phyloP scores from a whole-genome alignment of 2,329 filamentous ascomycete genomes.

The Xylaria sp. region DNA sequence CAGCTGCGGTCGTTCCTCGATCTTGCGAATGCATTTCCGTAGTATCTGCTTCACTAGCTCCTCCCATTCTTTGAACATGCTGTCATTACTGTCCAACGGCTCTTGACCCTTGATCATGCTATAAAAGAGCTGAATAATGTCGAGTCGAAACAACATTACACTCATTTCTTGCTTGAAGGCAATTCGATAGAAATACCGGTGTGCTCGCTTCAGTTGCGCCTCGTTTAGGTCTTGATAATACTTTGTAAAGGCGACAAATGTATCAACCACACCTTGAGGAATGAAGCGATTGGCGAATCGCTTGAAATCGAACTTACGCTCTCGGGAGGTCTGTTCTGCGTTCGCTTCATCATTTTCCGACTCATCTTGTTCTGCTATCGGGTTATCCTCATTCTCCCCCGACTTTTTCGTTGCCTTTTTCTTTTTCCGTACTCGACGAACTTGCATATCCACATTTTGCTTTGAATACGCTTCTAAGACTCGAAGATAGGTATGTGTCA shows the following conservation, averaged over 20 bases:
- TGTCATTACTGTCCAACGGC: constrained; percentile 72
- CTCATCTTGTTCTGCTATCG: constrained; percentile 71
- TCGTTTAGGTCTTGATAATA: constrained; percentile 84
- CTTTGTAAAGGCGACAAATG: constrained; percentile 81
- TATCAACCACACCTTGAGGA: constrained; percentile 86
- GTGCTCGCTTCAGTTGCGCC: constrained; percentile 86
- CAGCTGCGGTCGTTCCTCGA: constrained; percentile 85
- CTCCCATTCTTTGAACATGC: constrained; percentile 89
- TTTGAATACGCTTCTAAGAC: constrained; percentile 95
- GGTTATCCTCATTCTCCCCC: constrained; percentile 57
- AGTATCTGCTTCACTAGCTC: constrained; percentile 87
- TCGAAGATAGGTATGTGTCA: constrained; percentile 89
- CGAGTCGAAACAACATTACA: constrained; percentile 87
- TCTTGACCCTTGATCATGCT: constrained; percentile 91
- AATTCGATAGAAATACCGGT: constrained; percentile 92
- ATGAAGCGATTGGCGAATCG: constrained; percentile 84
- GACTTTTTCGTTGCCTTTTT: constrained; percentile 69
- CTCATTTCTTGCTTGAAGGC: constrained; percentile 95
- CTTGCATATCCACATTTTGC: constrained; percentile 92
- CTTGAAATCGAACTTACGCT: constrained; percentile 94
- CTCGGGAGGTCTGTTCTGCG: constrained; percentile 76
- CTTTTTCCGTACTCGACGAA: constrained; percentile 79
- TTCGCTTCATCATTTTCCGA: constrained; percentile 76
- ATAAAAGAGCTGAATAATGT: constrained; percentile 88
- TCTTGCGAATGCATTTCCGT: constrained; percentile 81